Conservation (phyloP, 1,139 yeast species). For the Geotrichum restrictum region DNA sequence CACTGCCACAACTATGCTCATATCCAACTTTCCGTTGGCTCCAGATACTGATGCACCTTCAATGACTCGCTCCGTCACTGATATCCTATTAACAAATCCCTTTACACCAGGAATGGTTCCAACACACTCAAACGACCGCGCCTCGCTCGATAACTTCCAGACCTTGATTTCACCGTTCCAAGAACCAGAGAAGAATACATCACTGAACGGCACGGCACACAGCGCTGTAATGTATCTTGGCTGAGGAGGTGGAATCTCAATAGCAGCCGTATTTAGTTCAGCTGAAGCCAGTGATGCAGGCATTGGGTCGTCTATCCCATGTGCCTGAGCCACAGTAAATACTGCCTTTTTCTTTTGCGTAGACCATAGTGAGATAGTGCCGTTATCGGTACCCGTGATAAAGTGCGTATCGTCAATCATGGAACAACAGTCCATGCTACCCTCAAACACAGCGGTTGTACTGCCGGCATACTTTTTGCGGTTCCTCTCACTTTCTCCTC, state of each 20-base stretch:
- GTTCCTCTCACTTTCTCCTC: slow-evolving; percentile 57
- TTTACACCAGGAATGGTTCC: slow-evolving; percentile 56
- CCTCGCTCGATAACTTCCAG: slow-evolving; percentile 69
- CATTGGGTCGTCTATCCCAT: slow-evolving; percentile 63
- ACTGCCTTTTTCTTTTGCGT: slow-evolving; percentile 84
- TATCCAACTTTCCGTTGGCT: slow-evolving; percentile 44
- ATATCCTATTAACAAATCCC: slow-evolving; percentile 71
- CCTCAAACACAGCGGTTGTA: slow-evolving; percentile 50
- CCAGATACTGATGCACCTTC: slow-evolving; percentile 34
- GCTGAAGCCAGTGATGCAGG: slow-evolving; percentile 60
- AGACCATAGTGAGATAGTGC: slow-evolving; percentile 84
- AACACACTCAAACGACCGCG: slow-evolving; percentile 55
- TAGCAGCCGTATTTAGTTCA: slow-evolving; percentile 45
- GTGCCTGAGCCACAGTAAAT: slow-evolving; percentile 63
- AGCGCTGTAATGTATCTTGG: slow-evolving; percentile 86
- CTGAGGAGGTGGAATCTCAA: slow-evolving; percentile 60
- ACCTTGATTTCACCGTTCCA: slow-evolving; percentile 71
- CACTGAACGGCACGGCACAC: slow-evolving; percentile 83
- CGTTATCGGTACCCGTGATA: slow-evolving; percentile 93
- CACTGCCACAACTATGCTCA: slow-evolving; percentile 61
- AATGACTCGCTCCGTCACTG: slow-evolving; percentile 49
- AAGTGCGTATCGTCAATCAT: slow-evolving; percentile 92
- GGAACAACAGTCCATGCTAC: slow-evolving; percentile 83
- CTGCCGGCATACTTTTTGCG: slow-evolving; percentile 38
- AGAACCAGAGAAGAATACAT: slow-evolving; percentile 82